Percentiles rank a stretch among this genome's conserved stretches.
Evolutionary conservation across 345 rosid species (phyloP).

Genomic region (Trapa bicornis): DNA sequence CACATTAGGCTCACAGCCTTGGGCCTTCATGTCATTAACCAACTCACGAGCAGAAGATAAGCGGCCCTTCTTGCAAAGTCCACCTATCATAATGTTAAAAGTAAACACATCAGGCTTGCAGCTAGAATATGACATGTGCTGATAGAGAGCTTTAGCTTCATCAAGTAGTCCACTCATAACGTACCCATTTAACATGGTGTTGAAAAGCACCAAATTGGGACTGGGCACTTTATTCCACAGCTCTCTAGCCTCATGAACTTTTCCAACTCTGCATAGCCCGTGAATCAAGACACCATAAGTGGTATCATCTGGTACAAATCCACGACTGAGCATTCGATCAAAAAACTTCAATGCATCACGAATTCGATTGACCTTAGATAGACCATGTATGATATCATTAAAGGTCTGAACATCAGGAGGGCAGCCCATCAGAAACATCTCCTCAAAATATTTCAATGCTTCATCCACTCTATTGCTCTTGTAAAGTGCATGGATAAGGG

Average conservation of each 20-base stretch:
- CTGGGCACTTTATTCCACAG: conserved; percentile 32
- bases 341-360: conserved; percentile 61
- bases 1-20: conserved; percentile 52
- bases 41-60: conserved; percentile 48
- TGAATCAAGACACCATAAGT: conserved; percentile 62
- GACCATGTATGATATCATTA: conserved; percentile 54
- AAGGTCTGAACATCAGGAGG: conserved; percentile 69
- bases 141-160: conserved; percentile 45
- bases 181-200: conserved; percentile 61
- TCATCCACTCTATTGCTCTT: conserved; percentile 56
- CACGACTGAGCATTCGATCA: conserved; percentile 69
- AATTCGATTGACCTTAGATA: conserved; percentile 51
- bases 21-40: conserved; percentile 34
- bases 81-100: conserved; percentile 49
- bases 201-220: conserved; percentile 44
- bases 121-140: conserved; percentile 23
- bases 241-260: conserved; percentile 63
- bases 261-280: conserved; percentile 42
- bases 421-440: conserved; percentile 84
- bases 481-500: conserved; percentile 62
- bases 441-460: conserved; percentile 55
- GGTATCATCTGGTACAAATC: conserved; percentile 46
- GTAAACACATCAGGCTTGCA: conserved; percentile 46
- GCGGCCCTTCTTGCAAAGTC: conserved; percentile 58
- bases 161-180: conserved; percentile 44